Base-by-base conservation (phyloP, 2,329 filamentous ascomycete species). In the Nannizziopsis arthrosporioides region DNA sequence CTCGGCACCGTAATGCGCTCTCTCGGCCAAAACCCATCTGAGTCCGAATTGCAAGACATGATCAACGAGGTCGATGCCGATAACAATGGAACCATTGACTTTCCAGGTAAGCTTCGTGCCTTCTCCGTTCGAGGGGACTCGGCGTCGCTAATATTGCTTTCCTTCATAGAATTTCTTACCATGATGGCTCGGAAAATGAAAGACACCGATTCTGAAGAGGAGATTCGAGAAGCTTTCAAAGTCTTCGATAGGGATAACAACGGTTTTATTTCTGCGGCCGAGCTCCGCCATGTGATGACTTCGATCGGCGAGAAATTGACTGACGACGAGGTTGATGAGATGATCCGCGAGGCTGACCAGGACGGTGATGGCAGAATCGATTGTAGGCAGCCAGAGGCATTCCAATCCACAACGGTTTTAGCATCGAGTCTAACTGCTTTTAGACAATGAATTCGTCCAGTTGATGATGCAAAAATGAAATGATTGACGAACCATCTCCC, bases 141-240 rank as follows among this genome's bases (percentile, higher is more conserved):
- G n/a, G 6, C n/a, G 19, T n/a, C 12, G 19, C 41, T 18, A 35
- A 35, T 34, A 30, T 34, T 10, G 22, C 41, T 39, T 14, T 42
- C 9, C 18, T 37, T n/a, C 35, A 39, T 62, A 90, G 85, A 92
- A 65, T 92, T 92, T 70, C 74, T 92, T 53, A 92, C 85, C 55
- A 92, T 92, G 85, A 92, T 92, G 85, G 85, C 85, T 52, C 80
- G 85, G 63, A 92, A 92, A 74, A 92, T 92, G 85, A 90, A 90
- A 76, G 85, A 90, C 62, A 92, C 85, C 58, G 85, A 92, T 64
- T 90, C 85, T 42, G 85, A 92, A 70, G 85, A 92, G 71, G 85
- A 92, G 68, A 92, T 92, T 59, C 80, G 85, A 60, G 85, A 90
- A 68, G 85, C 85, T 11, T 90, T 90, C 78, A 89, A 89, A 76